Base-by-base conservation (phyloP, 1,284 basidiomycete genomes). In the Heterobasidion occidentale region DNA sequence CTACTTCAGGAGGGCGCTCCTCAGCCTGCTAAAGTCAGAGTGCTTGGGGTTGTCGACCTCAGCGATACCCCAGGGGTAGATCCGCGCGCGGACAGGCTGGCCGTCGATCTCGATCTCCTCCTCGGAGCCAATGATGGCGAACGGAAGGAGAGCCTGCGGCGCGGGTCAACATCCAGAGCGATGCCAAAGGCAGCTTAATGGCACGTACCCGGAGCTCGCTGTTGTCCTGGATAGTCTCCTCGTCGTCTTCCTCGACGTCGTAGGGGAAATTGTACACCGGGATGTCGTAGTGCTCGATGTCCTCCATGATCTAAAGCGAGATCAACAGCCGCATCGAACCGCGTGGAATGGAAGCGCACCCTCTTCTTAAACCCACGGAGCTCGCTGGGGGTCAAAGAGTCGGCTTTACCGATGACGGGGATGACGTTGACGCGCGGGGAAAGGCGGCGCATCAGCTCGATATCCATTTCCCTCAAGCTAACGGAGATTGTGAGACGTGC, bases 201-300 rank as follows among this genome's bases (percentile, higher is more conserved):
- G 5, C 38, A 70, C 79, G 60, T 67, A 91, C 90, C 55, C 94
- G 82, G 57, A 98, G 85, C 70, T 96, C 94, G 66, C 89, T 90
- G 77, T 99, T 99, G 74, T 99, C 97, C 66, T 92, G 88, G 61
- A 99, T 95, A 4, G 96, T 98, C 67, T 99, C 97, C 69, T 98
- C 95, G 69, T 99, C 97, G 67, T 99, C 93, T 74, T 99, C 97
- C 72, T 99, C 97, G 20, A 94, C 88, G 65, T 99, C 97, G 71
- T 97, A 99, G 0, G 97, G 97, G 83, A 99, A 99, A 78, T 99
- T 99, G 81, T 99, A 99, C 49, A 99, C 90, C 7, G 97, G 96
- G 64, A 99, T 99, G 63, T 90, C 88, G 70, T 99, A 98, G 77
- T 98, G 84, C 69, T 98, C 96, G 64, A 99, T 98, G 70, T 99